phyloP scores from a whole-genome alignment of 257 asterid species.

The Eustoma russellianum region DNA sequence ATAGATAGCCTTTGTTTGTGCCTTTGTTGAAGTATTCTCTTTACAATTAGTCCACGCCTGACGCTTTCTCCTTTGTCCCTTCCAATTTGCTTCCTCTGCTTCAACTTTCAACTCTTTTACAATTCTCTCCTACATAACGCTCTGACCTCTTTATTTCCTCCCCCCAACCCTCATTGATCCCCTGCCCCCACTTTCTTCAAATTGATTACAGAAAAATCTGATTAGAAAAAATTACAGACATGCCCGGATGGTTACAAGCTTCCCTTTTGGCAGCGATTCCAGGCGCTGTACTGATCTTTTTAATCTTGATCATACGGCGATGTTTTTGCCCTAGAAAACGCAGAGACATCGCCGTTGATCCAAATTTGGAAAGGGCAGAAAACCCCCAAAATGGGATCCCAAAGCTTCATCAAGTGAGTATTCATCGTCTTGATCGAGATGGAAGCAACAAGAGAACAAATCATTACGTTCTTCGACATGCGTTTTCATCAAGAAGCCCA shows the following conservation, averaged over 20 bases:
- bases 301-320: slow-evolving; percentile 21
- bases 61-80: not conserved
- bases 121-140: too few species aligned
- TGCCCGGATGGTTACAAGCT: slow-evolving; percentile 34
- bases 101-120: too few species aligned
- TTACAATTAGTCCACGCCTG: slow-evolving; percentile 26
- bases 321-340: slow-evolving; percentile 10
- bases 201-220: not conserved
- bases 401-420: slow-evolving; percentile 54
- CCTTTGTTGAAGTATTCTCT: slow-evolving; percentile 46
- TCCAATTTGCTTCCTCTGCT: too few species aligned
- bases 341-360: slow-evolving; percentile 8
- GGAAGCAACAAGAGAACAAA: slow-evolving; percentile 25
- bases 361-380: slow-evolving; percentile 6
- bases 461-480: slow-evolving; percentile 34
- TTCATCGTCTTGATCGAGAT: slow-evolving; percentile 33
- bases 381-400: slow-evolving; percentile 42
- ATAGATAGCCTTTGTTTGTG: slow-evolving; percentile 18
- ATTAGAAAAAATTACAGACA: slow-evolving; percentile 11
- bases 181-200: not conserved
- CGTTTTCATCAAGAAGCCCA: slow-evolving; percentile 16
- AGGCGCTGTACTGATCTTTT: slow-evolving; percentile 13
- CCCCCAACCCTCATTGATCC: not conserved
- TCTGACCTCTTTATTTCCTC: too few species aligned
- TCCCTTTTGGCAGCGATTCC: slow-evolving; percentile 24